These are phyloP conservation scores for Maudiozyma serrabonitensis DNA, from an alignment of 805 yeast species.

Conservation along the genomic window DNA sequence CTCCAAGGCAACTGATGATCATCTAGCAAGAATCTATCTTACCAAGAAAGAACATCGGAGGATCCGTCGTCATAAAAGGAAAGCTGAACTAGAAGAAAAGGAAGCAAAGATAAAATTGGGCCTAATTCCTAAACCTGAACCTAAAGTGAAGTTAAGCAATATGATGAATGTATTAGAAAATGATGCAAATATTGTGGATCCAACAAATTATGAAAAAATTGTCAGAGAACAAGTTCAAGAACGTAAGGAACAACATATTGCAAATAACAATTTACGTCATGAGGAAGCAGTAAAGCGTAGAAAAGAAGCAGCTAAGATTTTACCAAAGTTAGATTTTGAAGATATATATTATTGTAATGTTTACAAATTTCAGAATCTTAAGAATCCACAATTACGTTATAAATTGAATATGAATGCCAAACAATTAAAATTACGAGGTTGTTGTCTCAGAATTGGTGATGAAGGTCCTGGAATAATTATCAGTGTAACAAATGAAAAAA, in stretches of 20 bases:
- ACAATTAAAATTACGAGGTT: constrained; percentile 59
- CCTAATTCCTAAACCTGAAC: constrained; percentile 76
- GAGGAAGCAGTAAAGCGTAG: constrained; percentile 15
- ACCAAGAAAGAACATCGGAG: constrained; percentile 73
- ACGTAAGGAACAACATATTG: constrained; percentile 49
- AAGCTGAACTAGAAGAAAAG: constrained; percentile 50
- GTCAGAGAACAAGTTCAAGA: constrained; percentile 62
- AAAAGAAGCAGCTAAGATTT: constrained; percentile 3
- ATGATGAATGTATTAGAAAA: constrained; percentile 74
- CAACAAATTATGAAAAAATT: constrained; percentile 70
- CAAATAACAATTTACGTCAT: constrained; percentile 50
- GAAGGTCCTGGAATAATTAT: constrained; percentile 47
- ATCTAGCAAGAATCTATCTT: constrained; percentile 41
- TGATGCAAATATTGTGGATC: constrained; percentile 77
- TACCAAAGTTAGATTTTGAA: background rate
- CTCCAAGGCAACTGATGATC: constrained; percentile 32
- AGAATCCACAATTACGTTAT: constrained; percentile 57
- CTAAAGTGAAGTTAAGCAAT: constrained; percentile 77
- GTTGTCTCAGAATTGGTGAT: constrained; percentile 36
- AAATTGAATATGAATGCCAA: constrained; percentile 76
- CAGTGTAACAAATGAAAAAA: constrained; percentile 64
- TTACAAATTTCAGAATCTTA: constrained; percentile 44
- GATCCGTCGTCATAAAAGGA: constrained; percentile 60
- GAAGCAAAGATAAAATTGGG: constrained; percentile 78
- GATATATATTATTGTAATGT: constrained; percentile 33